Evolutionary conservation across 352 stramenopile species (phyloP).

Genomic region (Globisporangium irregulare): DNA sequence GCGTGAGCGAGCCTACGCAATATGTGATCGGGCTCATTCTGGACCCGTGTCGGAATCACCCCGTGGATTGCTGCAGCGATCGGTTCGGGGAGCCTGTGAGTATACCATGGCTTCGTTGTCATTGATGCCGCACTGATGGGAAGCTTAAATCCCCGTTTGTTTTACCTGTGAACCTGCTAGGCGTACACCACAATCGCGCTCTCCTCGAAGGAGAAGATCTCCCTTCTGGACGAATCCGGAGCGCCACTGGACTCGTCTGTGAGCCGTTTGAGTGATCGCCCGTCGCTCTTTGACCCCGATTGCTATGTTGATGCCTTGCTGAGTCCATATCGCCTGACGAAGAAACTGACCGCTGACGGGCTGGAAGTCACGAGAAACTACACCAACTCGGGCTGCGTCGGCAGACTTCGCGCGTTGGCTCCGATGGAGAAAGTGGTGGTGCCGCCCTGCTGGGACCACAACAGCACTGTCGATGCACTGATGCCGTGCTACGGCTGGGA

Average conservation of each 20-base stretch:
- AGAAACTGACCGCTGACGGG: conserved; percentile 37
- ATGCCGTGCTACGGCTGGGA: conserved; percentile 62
- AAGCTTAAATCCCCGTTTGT: not conserved
- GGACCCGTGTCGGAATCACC: conserved; percentile 65
- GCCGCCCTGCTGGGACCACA: conserved; percentile 84
- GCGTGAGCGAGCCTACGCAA: conserved; percentile 47
- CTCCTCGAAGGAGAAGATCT: conserved; percentile 50
- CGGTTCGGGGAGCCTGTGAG: conserved; percentile 73
- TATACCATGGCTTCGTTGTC: not conserved
- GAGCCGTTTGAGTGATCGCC: conserved; percentile 66
- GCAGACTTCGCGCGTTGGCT: conserved; percentile 41
- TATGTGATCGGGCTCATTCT: conserved; percentile 82
- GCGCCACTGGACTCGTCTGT: conserved; percentile 47
- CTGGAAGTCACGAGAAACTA: conserved; percentile 52
- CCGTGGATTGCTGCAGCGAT: conserved; percentile 69
- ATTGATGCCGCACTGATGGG: not conserved
- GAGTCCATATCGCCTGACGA: conserved; percentile 56
- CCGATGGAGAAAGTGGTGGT: conserved; percentile 46
- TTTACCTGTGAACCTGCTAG: conserved; percentile 18
- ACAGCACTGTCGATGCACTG: conserved; percentile 67
- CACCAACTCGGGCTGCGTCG: conserved; percentile 52
- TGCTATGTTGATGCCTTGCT: conserved; percentile 63
- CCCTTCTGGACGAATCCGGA: conserved; percentile 66
- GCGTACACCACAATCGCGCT: conserved; percentile 40
- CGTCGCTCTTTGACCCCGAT: conserved; percentile 64